Evolutionary conservation across 495 filamentous ascomycete genomes (phyloP).

Genomic region (Glonium stellatum): DNA sequence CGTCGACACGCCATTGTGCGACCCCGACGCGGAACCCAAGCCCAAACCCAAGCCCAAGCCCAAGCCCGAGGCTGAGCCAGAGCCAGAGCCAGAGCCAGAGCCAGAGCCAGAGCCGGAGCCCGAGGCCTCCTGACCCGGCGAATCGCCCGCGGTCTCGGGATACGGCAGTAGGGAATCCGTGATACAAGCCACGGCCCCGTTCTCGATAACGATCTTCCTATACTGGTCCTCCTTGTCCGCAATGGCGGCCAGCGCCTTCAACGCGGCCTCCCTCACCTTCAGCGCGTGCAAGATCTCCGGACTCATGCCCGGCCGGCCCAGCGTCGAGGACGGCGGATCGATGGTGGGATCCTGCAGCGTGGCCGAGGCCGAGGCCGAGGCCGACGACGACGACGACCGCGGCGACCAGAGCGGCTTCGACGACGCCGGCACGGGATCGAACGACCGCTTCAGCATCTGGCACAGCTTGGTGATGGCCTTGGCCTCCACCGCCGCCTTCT

Average conservation of each 20-base stretch:
- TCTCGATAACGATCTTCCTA: slow-evolving; percentile 73
- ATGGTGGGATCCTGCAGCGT: slow-evolving; percentile 5
- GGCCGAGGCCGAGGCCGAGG: slow-evolving; percentile 14
- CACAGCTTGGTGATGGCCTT: slow-evolving; percentile 64
- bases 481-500: slow-evolving; percentile 76
- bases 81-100: too few relatives aligned
- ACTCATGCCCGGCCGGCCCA: slow-evolving; percentile 58
- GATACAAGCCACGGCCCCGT: slow-evolving; percentile 70
- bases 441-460: slow-evolving; percentile 68
- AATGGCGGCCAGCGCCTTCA: slow-evolving; percentile 72
- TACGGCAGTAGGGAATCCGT: slow-evolving; percentile 71
- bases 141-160: slow-evolving; percentile 33
- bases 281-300: slow-evolving; percentile 63
- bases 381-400: too few relatives aligned
- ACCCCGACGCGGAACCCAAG: slow-evolving; percentile 9
- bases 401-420: slow-evolving; percentile 36
- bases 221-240: slow-evolving; percentile 77
- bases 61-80: too few relatives aligned
- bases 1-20: slow-evolving; percentile 36
- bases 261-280: slow-evolving; percentile 66
- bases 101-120: too few relatives aligned
- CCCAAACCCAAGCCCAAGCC: too few relatives aligned
- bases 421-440: slow-evolving; percentile 42
- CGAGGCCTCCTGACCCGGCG: background rate
- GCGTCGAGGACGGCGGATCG: slow-evolving; percentile 24